Percentiles rank a stretch among this genome's conserved stretches.
Conservation (phyloP, 805 yeast species). For the Starmerella apis region DNA sequence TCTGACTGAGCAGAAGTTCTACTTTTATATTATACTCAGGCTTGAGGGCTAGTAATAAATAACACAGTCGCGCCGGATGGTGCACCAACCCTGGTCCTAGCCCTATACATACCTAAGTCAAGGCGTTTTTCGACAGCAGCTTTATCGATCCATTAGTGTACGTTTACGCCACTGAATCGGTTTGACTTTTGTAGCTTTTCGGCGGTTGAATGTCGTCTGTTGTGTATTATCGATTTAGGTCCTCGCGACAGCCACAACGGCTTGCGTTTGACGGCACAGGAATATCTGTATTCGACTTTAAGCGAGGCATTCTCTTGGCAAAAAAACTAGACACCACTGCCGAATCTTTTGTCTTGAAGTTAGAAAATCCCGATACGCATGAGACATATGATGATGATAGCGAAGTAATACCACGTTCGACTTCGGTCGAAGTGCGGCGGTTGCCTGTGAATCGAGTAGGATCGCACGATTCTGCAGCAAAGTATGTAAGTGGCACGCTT, state of each 20-base stretch:
- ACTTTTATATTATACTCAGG: too few relatives aligned
- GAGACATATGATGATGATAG: slow-evolving; percentile 82
- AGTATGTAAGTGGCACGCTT: slow-evolving; percentile 45
- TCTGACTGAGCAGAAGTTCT: too few relatives aligned
- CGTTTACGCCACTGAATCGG: too few relatives aligned
- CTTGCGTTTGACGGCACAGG: slow-evolving; percentile 94
- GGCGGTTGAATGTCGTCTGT: slow-evolving; percentile 59
- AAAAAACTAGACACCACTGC: slow-evolving; percentile 75
- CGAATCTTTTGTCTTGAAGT: slow-evolving; percentile 59
- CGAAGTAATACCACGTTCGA: slow-evolving; percentile 79
- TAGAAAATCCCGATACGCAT: slow-evolving; percentile 60
- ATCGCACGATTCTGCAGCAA: slow-evolving; percentile 45
- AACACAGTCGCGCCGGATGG: too few relatives aligned
- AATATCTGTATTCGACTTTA: slow-evolving; percentile 84
- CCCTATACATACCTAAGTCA: too few relatives aligned
- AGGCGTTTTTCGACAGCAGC: too few relatives aligned
- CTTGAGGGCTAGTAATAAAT: too few relatives aligned
- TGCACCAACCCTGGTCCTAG: too few relatives aligned
- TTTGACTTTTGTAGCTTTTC: neutral
- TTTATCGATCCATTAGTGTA: too few relatives aligned
- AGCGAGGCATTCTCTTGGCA: slow-evolving; percentile 73
- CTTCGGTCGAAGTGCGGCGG: slow-evolving; percentile 69
- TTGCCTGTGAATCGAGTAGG: slow-evolving; percentile 50
- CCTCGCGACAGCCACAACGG: slow-evolving; percentile 69
- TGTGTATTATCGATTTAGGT: slow-evolving; percentile 74